Percentiles rank a stretch among this genome's conserved stretches.
These are phyloP conservation scores for Daldinia concentrica DNA, from an alignment of 495 filamentous ascomycete species.

Conservation along the genomic window DNA sequence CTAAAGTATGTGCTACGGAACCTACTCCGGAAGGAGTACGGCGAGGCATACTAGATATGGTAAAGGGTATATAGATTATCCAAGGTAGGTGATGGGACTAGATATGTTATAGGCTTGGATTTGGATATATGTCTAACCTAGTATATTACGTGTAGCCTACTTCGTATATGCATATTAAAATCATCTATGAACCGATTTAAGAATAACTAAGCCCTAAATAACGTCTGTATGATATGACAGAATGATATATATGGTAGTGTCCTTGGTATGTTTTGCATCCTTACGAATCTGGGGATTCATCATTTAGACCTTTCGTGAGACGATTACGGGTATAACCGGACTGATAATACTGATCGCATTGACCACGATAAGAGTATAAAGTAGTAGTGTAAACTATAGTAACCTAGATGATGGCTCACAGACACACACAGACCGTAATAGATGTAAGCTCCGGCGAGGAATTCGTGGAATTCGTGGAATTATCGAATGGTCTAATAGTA, in stretches of 20 bases:
- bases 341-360: background rate
- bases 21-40: conserved; percentile 88
- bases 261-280: background rate
- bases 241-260: no score
- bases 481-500: background rate
- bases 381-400: background rate
- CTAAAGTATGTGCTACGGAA: conserved; percentile 82
- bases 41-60: conserved; percentile 64
- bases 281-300: background rate
- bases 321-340: background rate
- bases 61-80: background rate
- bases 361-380: background rate
- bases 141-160: background rate
- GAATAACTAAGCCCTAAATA: no score
- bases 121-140: background rate
- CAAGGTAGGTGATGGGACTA: background rate
- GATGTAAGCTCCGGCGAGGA: background rate
- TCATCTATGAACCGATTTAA: no score
- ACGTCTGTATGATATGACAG: no score
- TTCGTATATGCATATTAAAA: no score
- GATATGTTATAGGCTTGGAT: background rate
- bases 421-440: background rate
- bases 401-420: background rate
- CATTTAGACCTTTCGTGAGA: background rate
- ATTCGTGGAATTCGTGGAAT: background rate